phyloP scores from a whole-genome alignment of 345 rosid species.

The Citrus cavaleriei region DNA sequence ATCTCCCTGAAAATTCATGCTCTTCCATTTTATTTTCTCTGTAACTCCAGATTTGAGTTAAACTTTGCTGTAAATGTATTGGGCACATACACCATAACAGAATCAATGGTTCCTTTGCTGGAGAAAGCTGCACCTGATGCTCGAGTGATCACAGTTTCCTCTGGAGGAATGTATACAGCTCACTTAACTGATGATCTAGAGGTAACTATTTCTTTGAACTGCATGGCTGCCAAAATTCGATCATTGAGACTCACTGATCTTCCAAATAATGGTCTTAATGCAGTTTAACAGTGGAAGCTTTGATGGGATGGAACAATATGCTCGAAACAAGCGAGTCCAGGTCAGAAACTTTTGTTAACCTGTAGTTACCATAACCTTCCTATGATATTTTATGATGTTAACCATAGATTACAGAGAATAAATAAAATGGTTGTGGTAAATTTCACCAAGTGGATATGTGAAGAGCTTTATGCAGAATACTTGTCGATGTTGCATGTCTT shows the following conservation, averaged over 20 bases:
- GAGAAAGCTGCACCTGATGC: slow-evolving; percentile 83
- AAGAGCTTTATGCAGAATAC: not conserved
- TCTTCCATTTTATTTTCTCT: not conserved
- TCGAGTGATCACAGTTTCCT: slow-evolving; percentile 77
- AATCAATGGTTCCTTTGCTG: slow-evolving; percentile 68
- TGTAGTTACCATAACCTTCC: not conserved
- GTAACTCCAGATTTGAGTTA: slow-evolving; percentile 53
- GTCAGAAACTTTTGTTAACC: slow-evolving; percentile 28
- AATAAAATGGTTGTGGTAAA: not conserved
- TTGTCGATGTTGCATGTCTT: not conserved
- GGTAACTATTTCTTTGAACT: slow-evolving; percentile 26
- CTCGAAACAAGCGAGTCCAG: slow-evolving; percentile 89
- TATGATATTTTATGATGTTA: not conserved
- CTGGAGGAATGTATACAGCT: slow-evolving; percentile 84
- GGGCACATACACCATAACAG: slow-evolving; percentile 75
- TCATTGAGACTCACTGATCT: not conserved
- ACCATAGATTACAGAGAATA: not conserved
- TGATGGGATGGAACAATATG: slow-evolving; percentile 61
- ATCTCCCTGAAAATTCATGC: not conserved
- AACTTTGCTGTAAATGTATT: slow-evolving; percentile 82
- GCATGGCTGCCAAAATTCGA: not conserved
- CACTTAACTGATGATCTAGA: slow-evolving; percentile 82
- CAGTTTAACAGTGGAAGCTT: slow-evolving; percentile 62
- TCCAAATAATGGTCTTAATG: slow-evolving; percentile 10
- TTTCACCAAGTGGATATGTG: not conserved